Percentiles rank a stretch among this genome's conserved stretches.
Evolutionary conservation across 116 monocot species (phyloP).

Genomic region (Dioscorea cayenensis): DNA sequence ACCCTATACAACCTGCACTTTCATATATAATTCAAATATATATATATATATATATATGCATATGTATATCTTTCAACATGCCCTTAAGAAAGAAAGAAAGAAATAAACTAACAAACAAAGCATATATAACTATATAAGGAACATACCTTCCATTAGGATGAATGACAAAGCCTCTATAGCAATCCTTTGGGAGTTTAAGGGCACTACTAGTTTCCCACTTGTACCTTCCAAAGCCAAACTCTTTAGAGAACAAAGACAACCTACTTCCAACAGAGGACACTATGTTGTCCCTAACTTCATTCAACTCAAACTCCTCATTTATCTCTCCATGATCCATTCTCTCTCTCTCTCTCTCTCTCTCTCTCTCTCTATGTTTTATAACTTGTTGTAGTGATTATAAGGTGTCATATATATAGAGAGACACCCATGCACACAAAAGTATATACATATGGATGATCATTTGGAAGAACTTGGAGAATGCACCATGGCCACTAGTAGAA

Average conservation of each 20-base stretch:
- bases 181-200: constrained; percentile 18
- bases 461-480: neutral
- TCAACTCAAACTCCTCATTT: constrained; percentile 39
- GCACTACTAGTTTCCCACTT: constrained; percentile 20
- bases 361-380: no score
- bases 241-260: constrained; percentile 31
- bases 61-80: no score
- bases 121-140: no score
- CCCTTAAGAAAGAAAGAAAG: no score
- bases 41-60: no score
- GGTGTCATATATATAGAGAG: no score
- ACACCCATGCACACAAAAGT: no score
- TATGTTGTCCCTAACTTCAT: constrained; percentile 31
- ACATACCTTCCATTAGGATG: constrained; percentile 44
- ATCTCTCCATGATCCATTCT: constrained; percentile 6
- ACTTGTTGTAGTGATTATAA: no score
- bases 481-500: neutral
- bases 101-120: neutral
- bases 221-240: constrained; percentile 16
- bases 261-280: constrained; percentile 35
- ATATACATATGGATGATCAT: neutral
- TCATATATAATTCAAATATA: no score
- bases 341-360: no score
- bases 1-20: constrained; percentile 11
- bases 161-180: constrained; percentile 23